Evolutionary conservation across 352 stramenopile genomes (phyloP), one percentile per base, ranked within the genome.

Genomic region (Globisporangium recalcitrans): DNA sequence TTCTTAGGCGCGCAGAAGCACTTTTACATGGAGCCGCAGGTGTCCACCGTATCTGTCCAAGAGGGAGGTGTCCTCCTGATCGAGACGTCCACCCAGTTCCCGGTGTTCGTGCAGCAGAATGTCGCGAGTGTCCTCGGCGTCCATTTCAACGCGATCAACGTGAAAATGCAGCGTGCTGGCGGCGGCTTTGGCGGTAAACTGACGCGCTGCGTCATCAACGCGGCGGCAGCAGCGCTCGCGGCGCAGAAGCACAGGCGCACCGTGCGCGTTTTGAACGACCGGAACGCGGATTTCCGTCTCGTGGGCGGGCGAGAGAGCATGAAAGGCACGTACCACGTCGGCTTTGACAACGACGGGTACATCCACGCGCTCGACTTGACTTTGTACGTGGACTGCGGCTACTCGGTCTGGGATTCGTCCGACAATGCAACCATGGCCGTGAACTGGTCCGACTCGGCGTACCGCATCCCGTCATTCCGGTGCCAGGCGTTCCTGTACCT

Each of bases 141-240:
- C n/a, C 83, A 85, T 1, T 78, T 78, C 11, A 89, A 93, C 57
- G 90, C 95, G 27, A 91, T 99, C 16, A 88, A 97, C 27, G 93
- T 90, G 24, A 85, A 79, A 29, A 88, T 93, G 14, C 98, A 98
- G 73, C 82, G 97, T 22, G 96, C 98, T 68, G 97, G 97, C 40
- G 97, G 96, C 57, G 96, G 91, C 13, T 99, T 99, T 78, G 96
- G 97, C 29, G 97, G 96, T 29, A 98, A 98, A 69, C 91, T 98
- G 71, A 98, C 95, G n/a, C 80, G 93, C 9, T 97, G 75, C 48
- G 88, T 74, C 53, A 98, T 98, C 70, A 77, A 95, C 1, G 92
- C 92, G 11, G 96, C 86, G 34, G 93, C 95, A 1, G 88, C 91
- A 32, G 91, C 95, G 5, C 80, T 98, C 27, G 93, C 90, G 1